Evolutionary conservation across 176 grass and related monocot genomes (phyloP).

Genomic region (Lolium rigidum): DNA sequence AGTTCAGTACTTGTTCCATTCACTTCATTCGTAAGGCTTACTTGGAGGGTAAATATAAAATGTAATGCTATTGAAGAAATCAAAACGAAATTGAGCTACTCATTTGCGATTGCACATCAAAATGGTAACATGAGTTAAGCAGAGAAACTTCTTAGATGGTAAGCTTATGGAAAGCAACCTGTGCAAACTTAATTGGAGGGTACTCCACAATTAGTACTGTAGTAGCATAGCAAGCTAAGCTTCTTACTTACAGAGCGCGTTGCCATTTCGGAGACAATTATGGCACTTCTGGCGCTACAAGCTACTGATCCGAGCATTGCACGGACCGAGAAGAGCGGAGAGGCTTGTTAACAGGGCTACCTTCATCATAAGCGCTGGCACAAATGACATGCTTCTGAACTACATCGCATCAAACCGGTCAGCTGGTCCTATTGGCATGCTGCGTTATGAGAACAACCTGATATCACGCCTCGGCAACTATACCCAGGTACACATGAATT

Average conservation of each 20-base stretch:
- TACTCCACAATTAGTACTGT: neutral
- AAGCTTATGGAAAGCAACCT: neutral
- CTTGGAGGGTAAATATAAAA: neutral
- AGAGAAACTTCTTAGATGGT: conserved; percentile 5
- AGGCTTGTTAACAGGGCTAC: conserved; percentile 59
- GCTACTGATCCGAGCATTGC: conserved; percentile 42
- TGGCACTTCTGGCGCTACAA: conserved; percentile 64
- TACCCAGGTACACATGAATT: conserved; percentile 45
- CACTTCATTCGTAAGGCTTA: neutral
- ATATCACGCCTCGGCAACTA: conserved; percentile 56
- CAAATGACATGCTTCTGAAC: conserved; percentile 57
- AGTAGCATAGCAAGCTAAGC: conserved; percentile 1
- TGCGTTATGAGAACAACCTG: conserved; percentile 56
- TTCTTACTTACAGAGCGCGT: conserved; percentile 46
- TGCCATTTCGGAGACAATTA: conserved; percentile 58
- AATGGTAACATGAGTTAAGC: neutral
- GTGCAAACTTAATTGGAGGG: neutral
- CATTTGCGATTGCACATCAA: neutral
- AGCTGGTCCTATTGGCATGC: conserved; percentile 8
- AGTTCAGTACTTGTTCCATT: neutral
- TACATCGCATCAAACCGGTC: conserved; percentile 51
- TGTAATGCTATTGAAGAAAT: neutral
- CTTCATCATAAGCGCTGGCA: conserved; percentile 64
- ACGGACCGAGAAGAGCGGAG: conserved; percentile 58
- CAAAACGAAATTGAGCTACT: neutral